phyloP scores from a whole-genome alignment of 202 grass and related monocot species.

The Dendrocalamus latiflorus region DNA sequence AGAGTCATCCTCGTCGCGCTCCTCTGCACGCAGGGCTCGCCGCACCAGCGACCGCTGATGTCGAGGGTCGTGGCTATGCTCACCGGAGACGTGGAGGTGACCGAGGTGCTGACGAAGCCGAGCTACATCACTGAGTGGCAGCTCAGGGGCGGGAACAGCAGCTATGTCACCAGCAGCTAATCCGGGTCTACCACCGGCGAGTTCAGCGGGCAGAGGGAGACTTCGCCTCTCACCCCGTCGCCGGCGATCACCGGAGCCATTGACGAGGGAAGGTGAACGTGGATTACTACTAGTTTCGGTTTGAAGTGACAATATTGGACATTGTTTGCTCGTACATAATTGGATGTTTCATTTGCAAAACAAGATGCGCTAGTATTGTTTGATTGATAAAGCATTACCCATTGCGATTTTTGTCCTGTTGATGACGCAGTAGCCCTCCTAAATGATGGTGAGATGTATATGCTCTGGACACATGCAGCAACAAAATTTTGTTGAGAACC shows the following conservation, averaged over 20 bases:
- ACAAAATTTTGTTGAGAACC: too few species aligned
- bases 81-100: conserved; percentile 31
- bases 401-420: too few species aligned
- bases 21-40: conserved; percentile 57
- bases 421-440: too few species aligned
- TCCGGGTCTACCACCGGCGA: neutral
- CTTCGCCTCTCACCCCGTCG: neutral
- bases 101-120: conserved; percentile 33
- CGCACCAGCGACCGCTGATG: conserved; percentile 57
- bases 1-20: conserved; percentile 50
- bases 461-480: too few species aligned
- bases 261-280: conserved; percentile 30
- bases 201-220: neutral
- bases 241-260: conserved; percentile 1
- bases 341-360: neutral
- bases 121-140: conserved; percentile 64
- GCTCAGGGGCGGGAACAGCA: conserved; percentile 37
- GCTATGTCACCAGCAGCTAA: conserved; percentile 6
- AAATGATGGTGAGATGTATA: too few species aligned
- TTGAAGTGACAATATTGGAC: neutral
- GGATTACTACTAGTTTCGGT: neutral
- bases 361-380: too few species aligned
- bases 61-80: conserved; percentile 59
- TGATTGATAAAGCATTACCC: too few species aligned
- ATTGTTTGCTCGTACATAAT: neutral